Percentiles rank a stretch among this genome's conserved stretches.
Conservation (phyloP, 2,329 filamentous ascomycete species). For the Chrysoporthe austroafricana region DNA sequence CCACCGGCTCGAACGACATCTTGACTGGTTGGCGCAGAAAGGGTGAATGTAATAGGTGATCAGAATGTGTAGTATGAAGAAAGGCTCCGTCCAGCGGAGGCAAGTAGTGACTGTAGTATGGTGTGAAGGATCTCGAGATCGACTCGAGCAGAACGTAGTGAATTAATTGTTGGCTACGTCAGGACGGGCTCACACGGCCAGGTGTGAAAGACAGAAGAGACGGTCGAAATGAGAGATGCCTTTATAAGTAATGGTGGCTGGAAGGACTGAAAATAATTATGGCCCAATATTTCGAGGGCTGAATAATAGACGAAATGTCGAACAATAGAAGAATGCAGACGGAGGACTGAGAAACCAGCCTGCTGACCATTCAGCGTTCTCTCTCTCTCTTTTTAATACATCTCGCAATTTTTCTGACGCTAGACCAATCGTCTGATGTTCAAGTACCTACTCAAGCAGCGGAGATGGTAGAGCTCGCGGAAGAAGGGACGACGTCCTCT, state of each 20-base stretch:
- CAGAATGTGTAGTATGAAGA: background rate
- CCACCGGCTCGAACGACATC: slow-evolving; percentile 15
- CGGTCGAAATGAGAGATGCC: background rate
- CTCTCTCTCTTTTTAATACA: background rate
- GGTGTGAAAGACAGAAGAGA: background rate
- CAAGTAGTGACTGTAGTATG: background rate
- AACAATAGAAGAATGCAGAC: background rate
- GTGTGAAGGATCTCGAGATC: background rate
- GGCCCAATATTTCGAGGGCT: background rate
- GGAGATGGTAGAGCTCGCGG: background rate
- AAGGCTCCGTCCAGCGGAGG: slow-evolving; percentile 20
- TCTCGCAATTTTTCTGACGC: background rate
- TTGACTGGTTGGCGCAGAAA: background rate
- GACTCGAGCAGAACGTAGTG: background rate
- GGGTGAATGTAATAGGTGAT: background rate
- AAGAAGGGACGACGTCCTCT: background rate
- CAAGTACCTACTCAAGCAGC: background rate
- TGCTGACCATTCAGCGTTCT: background rate
- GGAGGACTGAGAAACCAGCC: background rate
- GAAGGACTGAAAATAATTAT: background rate
- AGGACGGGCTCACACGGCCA: background rate
- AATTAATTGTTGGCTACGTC: background rate
- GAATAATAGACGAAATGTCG: background rate
- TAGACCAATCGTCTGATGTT: background rate
- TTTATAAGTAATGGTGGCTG: slow-evolving; percentile 2